These are phyloP conservation scores for Aspergillus bridgeri DNA, from an alignment of 495 filamentous ascomycete genomes.

Conservation along the genomic window DNA sequence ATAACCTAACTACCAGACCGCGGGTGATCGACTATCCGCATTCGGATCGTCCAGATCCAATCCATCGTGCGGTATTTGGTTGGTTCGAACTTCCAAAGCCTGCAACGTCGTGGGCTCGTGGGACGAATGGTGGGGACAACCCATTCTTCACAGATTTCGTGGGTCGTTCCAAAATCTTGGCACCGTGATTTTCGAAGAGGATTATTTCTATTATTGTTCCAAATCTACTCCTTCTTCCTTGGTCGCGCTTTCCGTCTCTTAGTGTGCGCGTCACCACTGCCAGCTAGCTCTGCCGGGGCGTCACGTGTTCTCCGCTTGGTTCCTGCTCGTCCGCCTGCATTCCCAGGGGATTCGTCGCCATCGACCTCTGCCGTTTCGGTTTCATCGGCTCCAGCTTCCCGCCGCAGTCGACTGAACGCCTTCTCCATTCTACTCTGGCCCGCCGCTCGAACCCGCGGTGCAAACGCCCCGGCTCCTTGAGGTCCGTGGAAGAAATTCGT, in stretches of 20 bases:
- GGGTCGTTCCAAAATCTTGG: not conserved
- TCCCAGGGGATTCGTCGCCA: not conserved
- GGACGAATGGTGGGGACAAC: conserved; percentile 15
- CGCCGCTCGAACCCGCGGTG: conserved; percentile 60
- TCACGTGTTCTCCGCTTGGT: conserved; percentile 17
- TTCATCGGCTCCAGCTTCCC: conserved; percentile 43
- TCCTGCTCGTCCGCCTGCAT: conserved; percentile 11
- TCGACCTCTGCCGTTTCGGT: conserved; percentile 2
- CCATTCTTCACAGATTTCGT: not conserved
- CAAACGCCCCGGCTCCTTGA: conserved; percentile 69
- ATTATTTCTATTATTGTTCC: too few relatives aligned
- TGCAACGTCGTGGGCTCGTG: conserved; percentile 15
- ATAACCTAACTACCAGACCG: not conserved
- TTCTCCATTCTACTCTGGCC: conserved; percentile 78
- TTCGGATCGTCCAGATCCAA: conserved; percentile 7
- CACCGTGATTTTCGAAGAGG: not conserved
- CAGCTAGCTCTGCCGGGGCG: not conserved
- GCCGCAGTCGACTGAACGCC: conserved; percentile 67
- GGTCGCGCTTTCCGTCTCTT: conserved; percentile 17
- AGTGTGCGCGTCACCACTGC: conserved; percentile 9
- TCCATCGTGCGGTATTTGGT: not conserved
- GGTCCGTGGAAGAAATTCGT: conserved; percentile 76
- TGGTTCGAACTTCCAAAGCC: not conserved
- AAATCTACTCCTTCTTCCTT: conserved; percentile 4
- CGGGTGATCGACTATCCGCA: conserved; percentile 8